Percentiles rank a stretch among this genome's conserved stretches.
Conservation (phyloP, 1,284 basidiomycete species). For the Puccinia triticina region DNA sequence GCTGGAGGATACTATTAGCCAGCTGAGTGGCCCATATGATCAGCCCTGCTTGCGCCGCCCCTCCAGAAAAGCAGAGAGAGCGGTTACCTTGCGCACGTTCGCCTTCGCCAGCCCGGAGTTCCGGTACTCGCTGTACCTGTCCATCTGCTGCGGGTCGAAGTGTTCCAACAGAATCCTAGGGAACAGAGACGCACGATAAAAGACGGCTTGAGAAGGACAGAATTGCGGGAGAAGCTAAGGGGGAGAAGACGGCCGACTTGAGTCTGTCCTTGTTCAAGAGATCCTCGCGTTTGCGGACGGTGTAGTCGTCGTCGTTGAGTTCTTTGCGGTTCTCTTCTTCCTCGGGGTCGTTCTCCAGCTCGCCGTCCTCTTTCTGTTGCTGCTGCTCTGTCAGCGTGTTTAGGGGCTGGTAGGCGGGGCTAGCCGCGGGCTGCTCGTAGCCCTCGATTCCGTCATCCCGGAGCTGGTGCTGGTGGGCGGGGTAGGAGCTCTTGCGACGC, state of each 20-base stretch:
- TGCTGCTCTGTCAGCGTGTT: too few species aligned
- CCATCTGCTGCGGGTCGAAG: slow-evolving; percentile 79
- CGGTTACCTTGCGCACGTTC: slow-evolving; percentile 72
- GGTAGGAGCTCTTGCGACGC: slow-evolving; percentile 22
- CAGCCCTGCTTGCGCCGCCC: too few species aligned
- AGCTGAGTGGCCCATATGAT: slow-evolving; percentile 67
- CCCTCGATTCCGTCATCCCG: not conserved
- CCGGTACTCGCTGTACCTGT: slow-evolving; percentile 83
- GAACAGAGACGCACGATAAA: not conserved
- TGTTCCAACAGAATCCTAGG: slow-evolving; percentile 79
- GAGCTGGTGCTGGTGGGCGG: not conserved
- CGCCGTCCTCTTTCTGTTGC: slow-evolving; percentile 54
- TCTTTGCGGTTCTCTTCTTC: slow-evolving; percentile 58
- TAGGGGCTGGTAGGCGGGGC: slow-evolving; percentile 47
- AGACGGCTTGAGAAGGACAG: not conserved
- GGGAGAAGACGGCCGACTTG: slow-evolving; percentile 55
- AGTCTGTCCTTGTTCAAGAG: slow-evolving; percentile 60
- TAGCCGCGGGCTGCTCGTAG: not conserved
- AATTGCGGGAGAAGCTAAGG: slow-evolving; percentile 72
- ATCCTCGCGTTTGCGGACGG: slow-evolving; percentile 58
- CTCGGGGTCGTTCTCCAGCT: slow-evolving; percentile 54
- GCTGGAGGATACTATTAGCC: slow-evolving; percentile 77
- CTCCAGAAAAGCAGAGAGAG: slow-evolving; percentile 7
- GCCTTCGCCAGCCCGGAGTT: slow-evolving; percentile 80
- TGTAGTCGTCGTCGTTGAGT: slow-evolving; percentile 57